Evolutionary conservation across 202 grass and related monocot species (phyloP).

Genomic region (Panicum virgatum): DNA sequence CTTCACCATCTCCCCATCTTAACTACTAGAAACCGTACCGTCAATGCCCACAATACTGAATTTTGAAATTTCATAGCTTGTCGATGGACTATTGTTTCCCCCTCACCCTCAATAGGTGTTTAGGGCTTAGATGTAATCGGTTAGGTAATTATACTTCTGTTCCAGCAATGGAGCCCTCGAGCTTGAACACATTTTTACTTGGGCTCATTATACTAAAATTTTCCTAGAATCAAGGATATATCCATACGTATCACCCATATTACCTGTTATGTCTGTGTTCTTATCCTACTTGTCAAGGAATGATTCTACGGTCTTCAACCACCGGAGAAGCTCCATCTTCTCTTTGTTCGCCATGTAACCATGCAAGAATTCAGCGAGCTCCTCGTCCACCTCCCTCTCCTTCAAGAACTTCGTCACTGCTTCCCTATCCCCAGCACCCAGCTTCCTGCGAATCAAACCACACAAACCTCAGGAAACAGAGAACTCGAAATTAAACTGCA

Average conservation of each 20-base stretch:
- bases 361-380: slow-evolving; percentile 77
- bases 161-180: not conserved
- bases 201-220: not conserved
- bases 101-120: not conserved
- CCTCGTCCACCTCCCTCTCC: slow-evolving; percentile 68
- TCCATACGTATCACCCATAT: not conserved
- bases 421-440: slow-evolving; percentile 47
- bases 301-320: slow-evolving; percentile 68
- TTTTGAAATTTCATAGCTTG: not conserved
- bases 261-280: not conserved
- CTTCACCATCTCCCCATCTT: not conserved
- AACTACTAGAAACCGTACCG: not conserved
- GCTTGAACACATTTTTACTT: not conserved
- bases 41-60: not conserved
- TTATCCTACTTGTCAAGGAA: slow-evolving; percentile 60
- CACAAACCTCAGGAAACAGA: slow-evolving; percentile 18
- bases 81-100: not conserved
- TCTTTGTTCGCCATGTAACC: slow-evolving; percentile 80
- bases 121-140: not conserved
- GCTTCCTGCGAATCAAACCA: slow-evolving; percentile 42
- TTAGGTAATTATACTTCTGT: not conserved
- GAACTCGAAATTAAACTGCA: not conserved
- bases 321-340: slow-evolving; percentile 70
- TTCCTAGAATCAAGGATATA: not conserved
- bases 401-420: slow-evolving; percentile 59